Conservation (phyloP, 202 grass and related monocot genomes). For the Panicum virgatum region DNA sequence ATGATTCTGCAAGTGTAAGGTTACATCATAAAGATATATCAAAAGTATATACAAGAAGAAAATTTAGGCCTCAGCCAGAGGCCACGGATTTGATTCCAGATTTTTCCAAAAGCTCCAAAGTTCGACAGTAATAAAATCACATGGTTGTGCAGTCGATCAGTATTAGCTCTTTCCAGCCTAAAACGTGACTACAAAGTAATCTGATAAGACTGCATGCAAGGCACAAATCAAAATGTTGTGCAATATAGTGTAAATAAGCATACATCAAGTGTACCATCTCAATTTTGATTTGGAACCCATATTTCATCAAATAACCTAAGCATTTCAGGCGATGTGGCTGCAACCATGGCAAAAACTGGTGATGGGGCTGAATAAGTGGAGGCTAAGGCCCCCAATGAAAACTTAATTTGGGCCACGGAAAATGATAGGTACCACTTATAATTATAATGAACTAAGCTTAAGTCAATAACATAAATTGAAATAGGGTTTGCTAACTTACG, state of each 20-base stretch:
- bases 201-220: conserved; percentile 18
- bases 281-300: background rate
- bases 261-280: background rate
- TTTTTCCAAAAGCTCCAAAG: too few species aligned
- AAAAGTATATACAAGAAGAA: background rate
- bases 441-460: conserved; percentile 7
- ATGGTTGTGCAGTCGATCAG: conserved; percentile 8
- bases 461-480: conserved; percentile 13
- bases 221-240: conserved; percentile 23
- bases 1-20: background rate
- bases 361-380: background rate
- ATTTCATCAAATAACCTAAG: conserved; percentile 6
- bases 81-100: too few species aligned
- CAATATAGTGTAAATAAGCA: conserved; percentile 11
- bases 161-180: conserved; percentile 12
- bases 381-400: background rate
- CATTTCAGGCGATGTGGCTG: background rate
- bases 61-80: background rate
- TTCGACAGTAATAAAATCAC: conserved; percentile 13
- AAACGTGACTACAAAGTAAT: conserved; percentile 40
- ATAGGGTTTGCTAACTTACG: conserved; percentile 45
- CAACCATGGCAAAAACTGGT: background rate
- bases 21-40: background rate
- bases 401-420: conserved; percentile 3
- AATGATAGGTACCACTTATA: conserved; percentile 1